Evolutionary conservation across 2,329 filamentous ascomycete species (phyloP).

Genomic region (Emergomyces africanus): DNA sequence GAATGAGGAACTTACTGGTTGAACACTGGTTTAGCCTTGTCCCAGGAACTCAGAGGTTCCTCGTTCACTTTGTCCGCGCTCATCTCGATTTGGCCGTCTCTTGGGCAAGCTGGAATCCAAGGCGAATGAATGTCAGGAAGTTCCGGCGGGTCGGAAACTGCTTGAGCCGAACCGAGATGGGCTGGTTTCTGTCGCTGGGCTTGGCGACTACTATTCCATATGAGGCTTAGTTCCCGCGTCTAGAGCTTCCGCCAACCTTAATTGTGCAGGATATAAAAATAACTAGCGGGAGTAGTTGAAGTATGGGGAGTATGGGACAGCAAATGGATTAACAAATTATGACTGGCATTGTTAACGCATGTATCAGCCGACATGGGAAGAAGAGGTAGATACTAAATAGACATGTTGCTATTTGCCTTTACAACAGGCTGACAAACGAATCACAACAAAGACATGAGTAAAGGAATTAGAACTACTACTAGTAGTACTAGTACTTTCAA

Average conservation of each 20-base stretch:
- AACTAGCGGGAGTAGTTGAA: not conserved
- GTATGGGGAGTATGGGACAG: too few relatives aligned
- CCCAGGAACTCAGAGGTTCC: conserved; percentile 26
- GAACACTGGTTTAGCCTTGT: conserved; percentile 50
- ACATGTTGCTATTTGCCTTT: too few relatives aligned
- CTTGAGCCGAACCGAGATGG: not conserved
- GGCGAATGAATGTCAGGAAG: not conserved
- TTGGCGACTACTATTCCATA: not conserved
- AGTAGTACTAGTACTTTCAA: too few relatives aligned
- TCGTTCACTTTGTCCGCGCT: not conserved
- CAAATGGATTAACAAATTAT: not conserved
- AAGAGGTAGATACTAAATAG: too few relatives aligned
- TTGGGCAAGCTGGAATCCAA: not conserved
- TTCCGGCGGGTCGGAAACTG: not conserved
- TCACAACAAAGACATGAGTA: too few relatives aligned
- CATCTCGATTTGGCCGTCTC: not conserved
- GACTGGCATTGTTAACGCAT: too few relatives aligned
- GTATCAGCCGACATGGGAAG: too few relatives aligned
- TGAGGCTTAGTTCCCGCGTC: not conserved
- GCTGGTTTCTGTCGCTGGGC: not conserved
- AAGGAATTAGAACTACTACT: too few relatives aligned
- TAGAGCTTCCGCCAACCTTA: not conserved
- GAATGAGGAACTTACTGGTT: conserved; percentile 39
- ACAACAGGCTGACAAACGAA: too few relatives aligned
- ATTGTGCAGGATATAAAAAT: not conserved